Conservation (phyloP, 176 grass and related monocot species). For the Oryza nivara region DNA sequence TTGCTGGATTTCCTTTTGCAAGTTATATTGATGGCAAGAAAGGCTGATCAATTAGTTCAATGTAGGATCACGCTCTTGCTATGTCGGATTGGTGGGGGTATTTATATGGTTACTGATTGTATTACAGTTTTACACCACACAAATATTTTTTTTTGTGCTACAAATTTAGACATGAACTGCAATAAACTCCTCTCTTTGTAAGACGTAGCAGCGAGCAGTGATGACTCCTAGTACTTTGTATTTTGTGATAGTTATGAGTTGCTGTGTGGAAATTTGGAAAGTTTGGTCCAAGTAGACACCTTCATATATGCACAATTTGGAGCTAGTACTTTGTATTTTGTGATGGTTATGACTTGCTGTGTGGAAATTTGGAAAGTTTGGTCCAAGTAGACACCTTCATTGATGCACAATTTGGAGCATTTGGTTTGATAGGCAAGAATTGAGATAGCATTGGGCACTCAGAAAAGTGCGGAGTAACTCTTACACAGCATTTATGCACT, state of each 20-base stretch:
- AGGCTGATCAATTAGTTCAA: constrained; percentile 5
- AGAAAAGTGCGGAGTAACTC: background rate
- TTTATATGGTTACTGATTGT: background rate
- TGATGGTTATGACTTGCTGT: background rate
- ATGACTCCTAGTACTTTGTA: background rate
- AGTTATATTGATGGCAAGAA: background rate
- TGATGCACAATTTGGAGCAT: background rate
- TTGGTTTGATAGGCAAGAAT: background rate
- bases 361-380: background rate
- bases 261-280: background rate
- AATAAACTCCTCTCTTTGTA: background rate
- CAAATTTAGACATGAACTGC: background rate
- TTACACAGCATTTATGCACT: background rate
- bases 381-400: background rate
- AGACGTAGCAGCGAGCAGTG: background rate
- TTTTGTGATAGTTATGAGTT: background rate
- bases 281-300: background rate
- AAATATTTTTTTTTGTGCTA: background rate
- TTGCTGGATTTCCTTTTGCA: background rate
- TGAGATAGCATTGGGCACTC: background rate
- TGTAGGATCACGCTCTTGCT: background rate
- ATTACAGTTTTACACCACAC: background rate
- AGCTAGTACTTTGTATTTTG: background rate
- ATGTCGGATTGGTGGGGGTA: background rate
- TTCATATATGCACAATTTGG: background rate